A percentile compares a stretch with the other conserved stretches of the same genome.
phyloP scores from a whole-genome alignment of 2,329 filamentous ascomycete species.

The Malbranchea zuffiana region DNA sequence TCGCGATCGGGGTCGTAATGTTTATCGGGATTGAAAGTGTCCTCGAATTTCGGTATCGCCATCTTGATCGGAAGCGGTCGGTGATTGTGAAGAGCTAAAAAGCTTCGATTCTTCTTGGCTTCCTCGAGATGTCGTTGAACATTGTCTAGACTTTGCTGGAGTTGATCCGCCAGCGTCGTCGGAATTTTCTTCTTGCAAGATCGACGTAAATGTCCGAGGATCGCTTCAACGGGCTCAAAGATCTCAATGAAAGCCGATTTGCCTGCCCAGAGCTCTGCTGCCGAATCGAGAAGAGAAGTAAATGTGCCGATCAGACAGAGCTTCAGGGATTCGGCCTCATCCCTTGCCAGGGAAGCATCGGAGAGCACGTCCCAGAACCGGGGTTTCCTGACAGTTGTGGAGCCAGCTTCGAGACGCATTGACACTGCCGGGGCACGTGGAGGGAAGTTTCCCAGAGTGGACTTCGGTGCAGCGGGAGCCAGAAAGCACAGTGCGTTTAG shows the following conservation, averaged over 20 bases:
- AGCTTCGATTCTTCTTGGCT: constrained; percentile 57
- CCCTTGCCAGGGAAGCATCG: constrained; percentile 13
- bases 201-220: constrained; percentile 52
- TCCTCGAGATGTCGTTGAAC: constrained; percentile 41
- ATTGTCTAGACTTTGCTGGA: constrained; percentile 25
- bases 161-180: constrained; percentile 19
- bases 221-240: constrained; percentile 52
- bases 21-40: constrained; percentile 83
- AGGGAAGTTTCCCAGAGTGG: constrained; percentile 48
- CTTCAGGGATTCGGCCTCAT: constrained; percentile 38
- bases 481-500: constrained; percentile 62
- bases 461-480: constrained; percentile 44
- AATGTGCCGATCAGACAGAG: constrained; percentile 53
- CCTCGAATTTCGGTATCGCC: constrained; percentile 88
- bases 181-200: constrained; percentile 44
- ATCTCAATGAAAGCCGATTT: constrained; percentile 70
- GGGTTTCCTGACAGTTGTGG: constrained; percentile 41
- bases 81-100: constrained; percentile 82
- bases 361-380: constrained; percentile 48
- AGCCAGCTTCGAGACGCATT: constrained; percentile 18
- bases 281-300: constrained; percentile 53
- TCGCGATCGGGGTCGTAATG: constrained; percentile 96
- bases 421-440: constrained; percentile 43
- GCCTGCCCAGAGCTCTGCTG: constrained; percentile 61
- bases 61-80: constrained; percentile 77